Evolutionary conservation across 768 basidiomycete species (phyloP).

Genomic region (Termitomyces sp.): DNA sequence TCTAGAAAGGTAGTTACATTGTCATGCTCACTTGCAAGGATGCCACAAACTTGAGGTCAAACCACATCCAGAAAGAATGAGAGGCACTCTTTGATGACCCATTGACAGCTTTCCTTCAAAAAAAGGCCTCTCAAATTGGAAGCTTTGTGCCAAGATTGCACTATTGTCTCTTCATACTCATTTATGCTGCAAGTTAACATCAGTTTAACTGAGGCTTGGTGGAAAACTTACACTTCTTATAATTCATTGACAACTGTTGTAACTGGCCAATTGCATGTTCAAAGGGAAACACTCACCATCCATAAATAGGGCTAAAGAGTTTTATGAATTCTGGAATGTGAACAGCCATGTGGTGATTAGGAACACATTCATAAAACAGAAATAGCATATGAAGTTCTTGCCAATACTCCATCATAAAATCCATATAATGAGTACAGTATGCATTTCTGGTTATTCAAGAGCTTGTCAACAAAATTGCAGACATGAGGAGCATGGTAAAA

Average conservation of each 20-base stretch:
- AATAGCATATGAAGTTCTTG: conserved; percentile 15
- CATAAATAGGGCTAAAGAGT: conserved; percentile 29
- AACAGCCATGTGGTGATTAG: conserved; percentile 28
- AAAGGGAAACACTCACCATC: conserved; percentile 39
- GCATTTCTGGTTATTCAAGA: conserved; percentile 17
- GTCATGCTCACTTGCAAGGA: background rate
- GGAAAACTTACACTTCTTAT: conserved; percentile 17
- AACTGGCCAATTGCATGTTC: conserved; percentile 33
- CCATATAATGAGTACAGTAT: conserved; percentile 7
- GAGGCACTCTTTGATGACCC: background rate
- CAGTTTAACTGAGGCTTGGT: background rate
- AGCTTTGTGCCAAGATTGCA: conserved; percentile 12
- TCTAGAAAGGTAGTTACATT: background rate
- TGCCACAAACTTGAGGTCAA: background rate
- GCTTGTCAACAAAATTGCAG: conserved; percentile 28
- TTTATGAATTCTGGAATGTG: conserved; percentile 25
- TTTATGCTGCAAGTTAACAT: background rate
- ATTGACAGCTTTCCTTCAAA: background rate
- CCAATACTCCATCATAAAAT: conserved; percentile 18
- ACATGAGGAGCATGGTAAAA: conserved; percentile 28
- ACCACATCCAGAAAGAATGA: background rate
- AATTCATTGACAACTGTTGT: conserved; percentile 30
- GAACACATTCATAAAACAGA: conserved; percentile 14
- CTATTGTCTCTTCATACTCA: conserved; percentile 17
- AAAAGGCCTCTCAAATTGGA: conserved; percentile 16